Conservation (phyloP, 345 rosid genomes). For the Noccaea bulbosa region DNA sequence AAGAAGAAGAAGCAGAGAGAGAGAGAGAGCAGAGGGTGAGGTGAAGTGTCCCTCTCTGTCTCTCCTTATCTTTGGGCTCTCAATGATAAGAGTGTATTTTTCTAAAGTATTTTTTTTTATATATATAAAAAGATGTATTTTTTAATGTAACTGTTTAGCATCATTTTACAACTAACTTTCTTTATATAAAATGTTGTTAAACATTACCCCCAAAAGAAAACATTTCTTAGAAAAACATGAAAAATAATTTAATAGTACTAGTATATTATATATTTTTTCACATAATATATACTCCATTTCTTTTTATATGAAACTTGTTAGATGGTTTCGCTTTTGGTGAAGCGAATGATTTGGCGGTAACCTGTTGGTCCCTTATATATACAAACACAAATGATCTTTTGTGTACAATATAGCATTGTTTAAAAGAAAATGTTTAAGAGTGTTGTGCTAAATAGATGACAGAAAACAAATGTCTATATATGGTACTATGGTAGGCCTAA, state of each 20-base stretch:
- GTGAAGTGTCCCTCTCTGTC: slow-evolving; percentile 29
- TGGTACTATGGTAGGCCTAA: too few relatives aligned
- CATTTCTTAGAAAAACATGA: not conserved
- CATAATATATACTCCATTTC: slow-evolving; percentile 5
- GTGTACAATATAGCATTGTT: not conserved
- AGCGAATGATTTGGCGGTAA: slow-evolving; percentile 26
- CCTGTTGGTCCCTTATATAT: not conserved
- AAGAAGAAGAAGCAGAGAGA: slow-evolving; percentile 8
- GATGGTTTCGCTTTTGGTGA: slow-evolving; percentile 28
- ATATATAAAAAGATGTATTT: not conserved
- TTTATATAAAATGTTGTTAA: slow-evolving; percentile 1
- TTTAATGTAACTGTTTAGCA: not conserved
- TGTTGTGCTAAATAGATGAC: slow-evolving; percentile 7
- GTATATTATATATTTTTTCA: not conserved
- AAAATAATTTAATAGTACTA: not conserved
- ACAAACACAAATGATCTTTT: slow-evolving; percentile 19
- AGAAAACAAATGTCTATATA: too few relatives aligned
- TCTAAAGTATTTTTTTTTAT: not conserved
- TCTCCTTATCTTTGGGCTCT: slow-evolving; percentile 31
- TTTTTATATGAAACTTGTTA: not conserved
- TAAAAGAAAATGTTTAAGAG: not conserved
- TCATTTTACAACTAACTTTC: slow-evolving; percentile 30
- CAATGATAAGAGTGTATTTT: slow-evolving; percentile 15
- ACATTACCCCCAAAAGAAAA: too few relatives aligned
- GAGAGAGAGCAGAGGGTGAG: slow-evolving; percentile 24